Conservation (phyloP, 2,329 filamentous ascomycete genomes). For the Aspergillus novofumigatus region DNA sequence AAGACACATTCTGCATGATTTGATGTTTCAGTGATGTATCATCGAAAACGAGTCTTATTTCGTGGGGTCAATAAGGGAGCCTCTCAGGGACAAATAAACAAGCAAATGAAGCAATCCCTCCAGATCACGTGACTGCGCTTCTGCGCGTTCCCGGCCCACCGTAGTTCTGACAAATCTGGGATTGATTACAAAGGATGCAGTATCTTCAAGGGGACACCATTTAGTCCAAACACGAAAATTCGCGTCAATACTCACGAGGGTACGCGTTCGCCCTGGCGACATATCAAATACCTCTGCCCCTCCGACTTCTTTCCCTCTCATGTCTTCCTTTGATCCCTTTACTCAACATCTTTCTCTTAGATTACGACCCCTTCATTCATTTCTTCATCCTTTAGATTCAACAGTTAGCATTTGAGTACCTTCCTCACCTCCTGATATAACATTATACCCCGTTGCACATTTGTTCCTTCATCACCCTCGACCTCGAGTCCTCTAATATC, state of each 20-base stretch:
- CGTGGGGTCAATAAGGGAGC: background rate
- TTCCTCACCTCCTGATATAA: background rate
- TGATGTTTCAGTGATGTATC: background rate
- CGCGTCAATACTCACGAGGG: constrained; percentile 24
- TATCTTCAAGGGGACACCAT: constrained; percentile 22
- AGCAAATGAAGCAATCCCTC: background rate
- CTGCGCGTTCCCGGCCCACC: constrained; percentile 13
- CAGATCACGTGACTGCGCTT: constrained; percentile 1
- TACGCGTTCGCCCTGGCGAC: constrained; percentile 30
- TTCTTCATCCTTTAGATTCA: background rate
- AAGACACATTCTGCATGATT: background rate
- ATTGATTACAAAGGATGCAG: background rate
- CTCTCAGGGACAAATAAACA: background rate
- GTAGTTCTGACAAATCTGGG: background rate
- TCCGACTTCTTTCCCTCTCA: constrained; percentile 23
- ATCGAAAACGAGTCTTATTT: background rate
- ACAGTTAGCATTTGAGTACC: background rate
- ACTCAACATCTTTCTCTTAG: constrained; percentile 7
- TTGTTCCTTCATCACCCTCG: constrained; percentile 10
- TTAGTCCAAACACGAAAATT: constrained; percentile 32
- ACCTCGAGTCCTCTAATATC: constrained; percentile 6
- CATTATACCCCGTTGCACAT: constrained; percentile 21
- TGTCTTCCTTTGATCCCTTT: constrained; percentile 16
- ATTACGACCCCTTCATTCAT: constrained; percentile 7
- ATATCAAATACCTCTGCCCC: constrained; percentile 31